Evolutionary conservation across 1,284 basidiomycete species (phyloP), one percentile per base, ranked within the genome.

Genomic region (Mycena citricolor): DNA sequence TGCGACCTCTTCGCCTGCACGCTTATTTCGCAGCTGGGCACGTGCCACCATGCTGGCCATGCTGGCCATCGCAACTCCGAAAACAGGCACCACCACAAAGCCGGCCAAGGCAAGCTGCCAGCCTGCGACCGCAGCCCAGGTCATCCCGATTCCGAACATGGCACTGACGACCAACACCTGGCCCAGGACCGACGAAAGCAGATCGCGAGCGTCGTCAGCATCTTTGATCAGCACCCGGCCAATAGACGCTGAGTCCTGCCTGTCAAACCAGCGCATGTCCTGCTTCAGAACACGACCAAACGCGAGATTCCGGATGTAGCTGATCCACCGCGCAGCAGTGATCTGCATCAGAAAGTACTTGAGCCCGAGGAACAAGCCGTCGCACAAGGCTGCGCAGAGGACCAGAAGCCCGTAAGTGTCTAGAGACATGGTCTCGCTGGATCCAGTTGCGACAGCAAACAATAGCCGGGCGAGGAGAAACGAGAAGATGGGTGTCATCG

Each of bases 21-120:
- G 64, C 68, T 90, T 90, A 67, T 87, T 90, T 47, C 68, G 62
- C n/a, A 73, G 59, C 67, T 92, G 86, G 54, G 74, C 78, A 37
- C 70, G 70, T 12, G 74, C 70, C 8, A 82, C 73, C 31, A 84
- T 55, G 16, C 70, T 66, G 4, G 80, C 75, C 56, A 87, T 82
- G 8, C 79, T 49, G 8, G 73, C 69, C 63, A 85, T 81, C 13
- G 77, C 68, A 12, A 74, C 57, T 12, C 75, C 73, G 51, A 90
- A 89, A 14, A 90, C 66, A 0, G 90, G 90, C 0, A 74, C 83
- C 26, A 92, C 71, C 1, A 81, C 86, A 24, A 91, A 59, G 0
- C 87, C 90, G 5, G 85, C 83, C 25, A 93, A 72, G 0, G 88
- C 90, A 50, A 93, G 70, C 62, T 90, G 79, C 90, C 90, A 93